These are phyloP conservation scores for Cladophialophora exuberans DNA, from an alignment of 2,329 filamentous ascomycete genomes.

Conservation along the genomic window DNA sequence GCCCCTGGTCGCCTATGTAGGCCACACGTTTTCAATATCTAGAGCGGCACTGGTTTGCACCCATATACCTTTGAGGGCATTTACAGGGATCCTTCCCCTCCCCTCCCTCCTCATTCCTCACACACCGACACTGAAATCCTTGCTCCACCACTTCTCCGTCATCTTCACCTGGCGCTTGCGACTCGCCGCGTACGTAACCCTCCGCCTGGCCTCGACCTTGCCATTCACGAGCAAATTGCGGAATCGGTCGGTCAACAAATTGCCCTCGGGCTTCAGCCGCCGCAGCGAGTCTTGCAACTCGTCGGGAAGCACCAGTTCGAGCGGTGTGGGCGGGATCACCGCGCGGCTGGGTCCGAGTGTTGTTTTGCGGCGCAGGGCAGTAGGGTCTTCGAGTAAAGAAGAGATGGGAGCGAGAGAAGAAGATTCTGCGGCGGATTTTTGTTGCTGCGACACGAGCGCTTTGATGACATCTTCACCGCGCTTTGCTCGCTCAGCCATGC, in stretches of 20 bases:
- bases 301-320: constrained; percentile 81
- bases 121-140: no score
- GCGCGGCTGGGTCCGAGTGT: constrained; percentile 19
- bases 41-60: no score
- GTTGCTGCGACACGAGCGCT: constrained; percentile 15
- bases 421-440: constrained; percentile 40
- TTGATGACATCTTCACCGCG: constrained; percentile 67
- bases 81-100: no score
- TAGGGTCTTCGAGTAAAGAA: not conserved
- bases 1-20: no score
- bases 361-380: constrained; percentile 22
- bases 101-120: no score
- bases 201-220: constrained; percentile 81
- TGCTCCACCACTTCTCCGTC: constrained; percentile 97
- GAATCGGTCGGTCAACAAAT: constrained; percentile 88
- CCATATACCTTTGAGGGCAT: no score
- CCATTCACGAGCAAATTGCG: constrained; percentile 84
- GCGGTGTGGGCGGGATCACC: constrained; percentile 70
- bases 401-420: not conserved
- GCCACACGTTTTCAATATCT: no score
- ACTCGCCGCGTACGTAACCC: constrained; percentile 76
- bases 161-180: constrained; percentile 72
- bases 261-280: constrained; percentile 90
- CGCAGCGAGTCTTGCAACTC: constrained; percentile 81
- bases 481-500: constrained; percentile 71